Conservation (phyloP, 805 yeast genomes). For the Ogataea paraovalis region DNA sequence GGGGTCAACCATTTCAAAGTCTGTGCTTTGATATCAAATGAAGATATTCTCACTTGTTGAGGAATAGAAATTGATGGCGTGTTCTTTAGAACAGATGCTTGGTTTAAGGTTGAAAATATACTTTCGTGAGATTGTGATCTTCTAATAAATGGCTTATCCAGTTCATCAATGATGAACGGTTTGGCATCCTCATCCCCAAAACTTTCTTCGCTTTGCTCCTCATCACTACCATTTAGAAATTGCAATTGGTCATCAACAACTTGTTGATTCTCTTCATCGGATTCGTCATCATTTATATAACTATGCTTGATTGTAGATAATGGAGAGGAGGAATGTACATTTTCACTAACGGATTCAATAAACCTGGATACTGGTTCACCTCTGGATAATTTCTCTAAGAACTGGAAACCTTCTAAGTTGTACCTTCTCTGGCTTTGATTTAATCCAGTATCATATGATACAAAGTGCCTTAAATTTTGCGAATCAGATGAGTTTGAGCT, state of each 20-base stretch:
- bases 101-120: constrained; percentile 18
- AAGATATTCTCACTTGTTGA: neutral
- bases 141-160: constrained; percentile 9
- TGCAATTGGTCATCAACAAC: neutral
- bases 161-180: constrained; percentile 15
- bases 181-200: constrained; percentile 24
- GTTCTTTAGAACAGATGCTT: neutral
- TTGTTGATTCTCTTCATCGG: neutral
- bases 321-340: constrained; percentile 10
- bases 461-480: constrained; percentile 28
- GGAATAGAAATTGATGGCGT: neutral
- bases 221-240: neutral
- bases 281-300: constrained; percentile 10
- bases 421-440: constrained; percentile 6
- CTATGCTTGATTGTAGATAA: constrained; percentile 20
- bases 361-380: neutral
- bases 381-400: constrained; percentile 4
- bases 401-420: constrained; percentile 11
- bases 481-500: constrained; percentile 1
- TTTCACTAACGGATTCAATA: neutral
- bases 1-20: constrained; percentile 32
- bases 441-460: constrained; percentile 30
- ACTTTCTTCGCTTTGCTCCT: constrained; percentile 17
- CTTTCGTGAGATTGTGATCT: constrained; percentile 29
- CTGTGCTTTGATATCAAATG: constrained; percentile 23